Evolutionary conservation across 2,329 filamentous ascomycete species (phyloP), one percentile per base, ranked within the genome.

Genomic region (Talaromyces marneffei): DNA sequence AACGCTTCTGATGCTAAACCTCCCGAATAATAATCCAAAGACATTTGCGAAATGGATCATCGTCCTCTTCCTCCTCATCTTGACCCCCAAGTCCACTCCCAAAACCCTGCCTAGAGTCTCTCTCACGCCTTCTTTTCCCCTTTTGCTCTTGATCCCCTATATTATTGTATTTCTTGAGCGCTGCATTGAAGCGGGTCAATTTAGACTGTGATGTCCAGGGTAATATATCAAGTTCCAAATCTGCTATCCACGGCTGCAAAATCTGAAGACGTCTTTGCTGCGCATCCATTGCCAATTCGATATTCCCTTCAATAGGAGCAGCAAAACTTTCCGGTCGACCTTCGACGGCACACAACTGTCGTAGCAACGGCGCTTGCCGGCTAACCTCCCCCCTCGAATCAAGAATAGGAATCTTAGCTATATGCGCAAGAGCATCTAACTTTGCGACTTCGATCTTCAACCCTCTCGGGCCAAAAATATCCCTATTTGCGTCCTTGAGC

Each of bases 221-320:
- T 37, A 64, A 29, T 48, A 64, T 39, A 39, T 68, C 62, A 42
- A 69, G 31, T 10, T 70, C 65, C 16, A 71, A 42, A 25, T 66
- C 65, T 2, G 67, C 66, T 61, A 71, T 70, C 69, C 69, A 72
- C 7, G 69, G 69, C 42, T 65, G 60, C 40, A 72, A 50, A 14
- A 65, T 54, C 4, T 42, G 46, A 14, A 71, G 62, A 7, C 65
- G 55, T 8, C 66, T 62, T 27, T 67, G 64, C 16, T 56, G 50
- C 7, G 50, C 27, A 16, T 46, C 55, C 8, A 60, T 44, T 4
- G 62, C 33, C n/a, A 64, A 31, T 9, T 44, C 37, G 12, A 33
- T 12, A 7, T 33, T 20, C n/a, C 16, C 46, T 4, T 52, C 46
- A 8, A 18, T 12, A 27, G 18, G 23, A 31, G 18, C 33, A 31